phyloP scores from a whole-genome alignment of 805 yeast species.

The Candida hungchunana region DNA sequence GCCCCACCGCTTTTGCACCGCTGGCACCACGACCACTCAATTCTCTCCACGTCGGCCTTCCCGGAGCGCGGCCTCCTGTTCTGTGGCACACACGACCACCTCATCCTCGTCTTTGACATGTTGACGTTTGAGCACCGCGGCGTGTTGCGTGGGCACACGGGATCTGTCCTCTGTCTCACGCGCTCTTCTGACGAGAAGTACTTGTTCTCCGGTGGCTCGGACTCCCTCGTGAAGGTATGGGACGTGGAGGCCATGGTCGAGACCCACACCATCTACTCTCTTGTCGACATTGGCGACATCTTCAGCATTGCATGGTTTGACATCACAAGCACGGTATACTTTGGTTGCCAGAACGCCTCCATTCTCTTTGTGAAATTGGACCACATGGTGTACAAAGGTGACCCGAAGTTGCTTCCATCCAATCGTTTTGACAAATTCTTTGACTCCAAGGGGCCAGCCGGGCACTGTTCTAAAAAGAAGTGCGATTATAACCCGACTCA shows the following conservation, averaged over 20 bases:
- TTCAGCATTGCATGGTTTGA: conserved; percentile 76
- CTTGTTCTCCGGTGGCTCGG: conserved; percentile 84
- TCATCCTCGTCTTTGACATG: conserved; percentile 67
- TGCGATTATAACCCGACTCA: conserved; percentile 2
- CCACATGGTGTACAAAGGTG: conserved; percentile 25
- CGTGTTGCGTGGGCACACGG: conserved; percentile 57
- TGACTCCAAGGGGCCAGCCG: conserved; percentile 87
- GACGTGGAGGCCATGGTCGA: conserved; percentile 45
- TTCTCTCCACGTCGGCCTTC: conserved; percentile 65
- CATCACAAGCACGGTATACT: conserved; percentile 53
- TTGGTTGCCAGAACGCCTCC: conserved; percentile 92
- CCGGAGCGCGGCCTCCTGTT: conserved; percentile 56
- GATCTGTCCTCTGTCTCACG: conserved; percentile 70
- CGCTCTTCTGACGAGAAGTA: conserved; percentile 48
- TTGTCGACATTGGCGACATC: conserved; percentile 89
- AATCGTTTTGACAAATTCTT: conserved; percentile 78
- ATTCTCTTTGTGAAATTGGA: conserved; percentile 61
- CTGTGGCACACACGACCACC: conserved; percentile 90
- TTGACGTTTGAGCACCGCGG: conserved; percentile 53
- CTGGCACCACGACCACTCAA: conserved; percentile 73
- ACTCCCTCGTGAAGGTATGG: conserved; percentile 87
- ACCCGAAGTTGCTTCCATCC: conserved; percentile 47
- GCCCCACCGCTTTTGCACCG: conserved; percentile 47
- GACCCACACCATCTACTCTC: conserved; percentile 73
- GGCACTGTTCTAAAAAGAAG: conserved; percentile 25